A percentile compares a stretch with the other conserved stretches of the same genome.
Conservation (phyloP, 2,329 filamentous ascomycete species). For the Ophidiomyces ophidiicola region DNA sequence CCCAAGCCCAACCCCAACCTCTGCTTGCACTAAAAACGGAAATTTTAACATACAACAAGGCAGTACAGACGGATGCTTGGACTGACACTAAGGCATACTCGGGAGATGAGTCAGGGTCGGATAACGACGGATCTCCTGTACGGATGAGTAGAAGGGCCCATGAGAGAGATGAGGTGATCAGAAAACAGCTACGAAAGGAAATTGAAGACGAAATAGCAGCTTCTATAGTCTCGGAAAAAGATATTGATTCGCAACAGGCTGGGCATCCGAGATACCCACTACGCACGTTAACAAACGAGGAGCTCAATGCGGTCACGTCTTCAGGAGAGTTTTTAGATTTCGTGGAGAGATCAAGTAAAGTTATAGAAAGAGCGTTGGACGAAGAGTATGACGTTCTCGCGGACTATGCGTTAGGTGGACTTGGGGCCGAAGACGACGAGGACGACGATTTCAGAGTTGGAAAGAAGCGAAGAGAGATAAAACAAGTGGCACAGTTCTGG, state of each 20-base stretch:
- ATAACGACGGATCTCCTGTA: slow-evolving; percentile 47
- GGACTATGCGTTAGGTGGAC: slow-evolving; percentile 76
- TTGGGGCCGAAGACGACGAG: slow-evolving; percentile 61
- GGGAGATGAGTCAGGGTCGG: slow-evolving; percentile 47
- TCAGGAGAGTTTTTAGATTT: slow-evolving; percentile 93
- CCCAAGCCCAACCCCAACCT: slow-evolving; percentile 54
- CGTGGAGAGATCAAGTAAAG: slow-evolving; percentile 87
- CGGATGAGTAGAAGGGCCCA: slow-evolving; percentile 65
- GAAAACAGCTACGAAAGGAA: slow-evolving; percentile 71
- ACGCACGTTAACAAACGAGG: slow-evolving; percentile 67
- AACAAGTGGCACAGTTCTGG: slow-evolving; percentile 85
- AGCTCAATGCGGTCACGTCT: slow-evolving; percentile 77
- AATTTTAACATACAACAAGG: slow-evolving; percentile 92
- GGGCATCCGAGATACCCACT: slow-evolving; percentile 55
- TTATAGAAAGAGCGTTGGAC: slow-evolving; percentile 88
- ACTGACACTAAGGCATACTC: slow-evolving; percentile 42
- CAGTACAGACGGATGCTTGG: slow-evolving; percentile 78
- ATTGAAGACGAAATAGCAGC: slow-evolving; percentile 85
- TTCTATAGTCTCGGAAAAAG: slow-evolving; percentile 39
- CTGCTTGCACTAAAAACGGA: slow-evolving; percentile 45
- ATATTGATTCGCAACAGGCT: slow-evolving; percentile 32
- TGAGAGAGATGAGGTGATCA: slow-evolving; percentile 77
- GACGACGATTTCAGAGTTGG: slow-evolving; percentile 47
- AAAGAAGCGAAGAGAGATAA: slow-evolving; percentile 39
- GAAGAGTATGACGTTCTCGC: slow-evolving; percentile 93